Percentiles rank a stretch among this genome's conserved stretches.
phyloP scores from a whole-genome alignment of 2,329 filamentous ascomycete genomes.

The Colletotrichum zoysiae region DNA sequence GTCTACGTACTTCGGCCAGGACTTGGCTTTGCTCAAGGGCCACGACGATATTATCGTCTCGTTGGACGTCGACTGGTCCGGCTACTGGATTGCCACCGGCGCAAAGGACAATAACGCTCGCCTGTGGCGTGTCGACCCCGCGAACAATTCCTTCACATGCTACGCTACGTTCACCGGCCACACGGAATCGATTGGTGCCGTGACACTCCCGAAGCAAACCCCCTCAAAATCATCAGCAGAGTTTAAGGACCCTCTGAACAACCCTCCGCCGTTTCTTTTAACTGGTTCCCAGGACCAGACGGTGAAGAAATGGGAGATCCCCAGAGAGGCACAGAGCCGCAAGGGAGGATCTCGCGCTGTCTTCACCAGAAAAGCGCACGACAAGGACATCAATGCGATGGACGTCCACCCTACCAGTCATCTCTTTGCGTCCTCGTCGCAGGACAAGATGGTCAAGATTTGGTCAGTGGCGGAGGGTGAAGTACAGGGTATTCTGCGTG shows the following conservation, averaged over 20 bases:
- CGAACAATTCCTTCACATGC: slow-evolving; percentile 80
- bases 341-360: slow-evolving; percentile 73
- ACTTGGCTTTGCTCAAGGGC: slow-evolving; percentile 86
- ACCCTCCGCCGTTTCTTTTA: slow-evolving; percentile 86
- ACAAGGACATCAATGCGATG: slow-evolving; percentile 98
- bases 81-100: slow-evolving; percentile 94
- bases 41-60: slow-evolving; percentile 97
- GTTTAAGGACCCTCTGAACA: slow-evolving; percentile 77
- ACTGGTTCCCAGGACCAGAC: slow-evolving; percentile 97
- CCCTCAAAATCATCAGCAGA: slow-evolving; percentile 79
- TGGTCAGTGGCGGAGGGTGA: slow-evolving; percentile 94
- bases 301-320: slow-evolving; percentile 92
- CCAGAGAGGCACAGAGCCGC: slow-evolving; percentile 61
- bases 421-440: slow-evolving; percentile 95
- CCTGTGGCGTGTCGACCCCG: slow-evolving; percentile 87
- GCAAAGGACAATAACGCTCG: slow-evolving; percentile 97
- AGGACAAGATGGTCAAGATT: slow-evolving; percentile 97
- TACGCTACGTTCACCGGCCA: slow-evolving; percentile 89
- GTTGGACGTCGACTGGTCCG: slow-evolving; percentile 95
- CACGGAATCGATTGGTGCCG: slow-evolving; percentile 91
- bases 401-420: slow-evolving; percentile 80
- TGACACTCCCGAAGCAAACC: slow-evolving; percentile 79
- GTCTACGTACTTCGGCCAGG: slow-evolving; percentile 83
- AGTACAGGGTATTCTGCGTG: slow-evolving; percentile 88
- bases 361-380: slow-evolving; percentile 95